phyloP scores from a whole-genome alignment of 257 asterid species.

The Ligustrum vulgare region DNA sequence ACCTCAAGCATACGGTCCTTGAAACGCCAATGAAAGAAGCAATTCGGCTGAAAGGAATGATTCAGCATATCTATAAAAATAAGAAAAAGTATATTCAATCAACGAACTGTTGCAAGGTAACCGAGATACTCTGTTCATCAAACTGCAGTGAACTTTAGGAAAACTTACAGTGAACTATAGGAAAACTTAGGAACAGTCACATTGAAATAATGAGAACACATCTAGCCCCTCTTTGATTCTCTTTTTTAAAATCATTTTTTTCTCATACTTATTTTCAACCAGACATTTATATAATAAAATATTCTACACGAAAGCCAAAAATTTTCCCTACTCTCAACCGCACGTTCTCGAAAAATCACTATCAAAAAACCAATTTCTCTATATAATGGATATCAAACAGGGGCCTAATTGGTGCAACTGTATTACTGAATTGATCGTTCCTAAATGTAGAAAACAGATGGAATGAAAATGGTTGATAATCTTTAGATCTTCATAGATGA shows the following conservation, averaged over 20 bases:
- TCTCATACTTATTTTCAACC: no score
- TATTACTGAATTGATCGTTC: slow-evolving; percentile 9
- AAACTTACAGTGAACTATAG: background rate
- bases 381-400: no score
- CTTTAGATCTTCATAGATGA: slow-evolving; percentile 14
- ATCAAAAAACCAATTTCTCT: no score
- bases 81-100: slow-evolving; percentile 21
- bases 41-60: slow-evolving; percentile 92
- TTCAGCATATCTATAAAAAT: slow-evolving; percentile 78
- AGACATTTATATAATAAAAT: no score
- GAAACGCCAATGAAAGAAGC: slow-evolving; percentile 99
- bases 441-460: slow-evolving; percentile 10
- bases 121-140: slow-evolving; percentile 21
- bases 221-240: background rate
- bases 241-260: no score
- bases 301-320: no score
- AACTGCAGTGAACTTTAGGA: slow-evolving; percentile 1
- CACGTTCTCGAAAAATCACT: no score
- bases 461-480: slow-evolving; percentile 9
- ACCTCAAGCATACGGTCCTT: slow-evolving; percentile 99
- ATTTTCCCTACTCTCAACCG: no score
- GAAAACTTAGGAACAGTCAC: background rate
- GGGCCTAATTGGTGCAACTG: background rate
- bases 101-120: slow-evolving; percentile 13
- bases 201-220: slow-evolving; percentile 5